These are phyloP conservation scores for Medicago arabica DNA, from an alignment of 306 rosid genomes.

Conservation along the genomic window DNA sequence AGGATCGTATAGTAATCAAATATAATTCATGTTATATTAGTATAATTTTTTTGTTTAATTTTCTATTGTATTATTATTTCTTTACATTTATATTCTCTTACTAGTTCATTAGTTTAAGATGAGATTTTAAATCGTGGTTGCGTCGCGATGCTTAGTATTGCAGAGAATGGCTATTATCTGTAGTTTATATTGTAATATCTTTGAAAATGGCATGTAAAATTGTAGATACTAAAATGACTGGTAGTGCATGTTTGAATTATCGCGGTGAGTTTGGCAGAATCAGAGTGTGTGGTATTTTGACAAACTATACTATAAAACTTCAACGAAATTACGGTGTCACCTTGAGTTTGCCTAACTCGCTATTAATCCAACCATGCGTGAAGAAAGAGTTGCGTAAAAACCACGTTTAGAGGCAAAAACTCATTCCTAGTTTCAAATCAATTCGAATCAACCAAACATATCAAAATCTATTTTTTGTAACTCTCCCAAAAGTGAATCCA, in stretches of 20 bases:
- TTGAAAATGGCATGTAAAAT: too few species aligned
- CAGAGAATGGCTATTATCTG: not conserved
- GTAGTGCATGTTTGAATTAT: not conserved
- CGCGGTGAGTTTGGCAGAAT: not conserved
- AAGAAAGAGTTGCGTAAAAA: not conserved
- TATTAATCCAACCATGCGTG: not conserved
- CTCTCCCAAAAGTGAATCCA: too few species aligned
- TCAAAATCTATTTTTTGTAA: too few species aligned
- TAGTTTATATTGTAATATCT: conserved; percentile 2
- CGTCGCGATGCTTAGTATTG: not conserved
- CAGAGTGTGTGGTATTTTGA: not conserved
- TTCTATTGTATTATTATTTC: not conserved
- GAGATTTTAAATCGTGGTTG: not conserved
- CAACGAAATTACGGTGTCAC: not conserved
- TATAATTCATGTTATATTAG: not conserved
- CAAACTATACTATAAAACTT: not conserved
- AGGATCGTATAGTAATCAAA: not conserved
- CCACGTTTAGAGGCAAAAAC: not conserved
- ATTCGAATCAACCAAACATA: too few species aligned
- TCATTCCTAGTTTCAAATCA: not conserved
- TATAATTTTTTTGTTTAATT: not conserved
- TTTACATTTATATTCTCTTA: not conserved
- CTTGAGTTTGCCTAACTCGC: not conserved
- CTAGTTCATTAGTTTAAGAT: not conserved
- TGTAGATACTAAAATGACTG: not conserved